Evolutionary conservation across 306 rosid species (phyloP).

Genomic region (Vachellia collinsii): DNA sequence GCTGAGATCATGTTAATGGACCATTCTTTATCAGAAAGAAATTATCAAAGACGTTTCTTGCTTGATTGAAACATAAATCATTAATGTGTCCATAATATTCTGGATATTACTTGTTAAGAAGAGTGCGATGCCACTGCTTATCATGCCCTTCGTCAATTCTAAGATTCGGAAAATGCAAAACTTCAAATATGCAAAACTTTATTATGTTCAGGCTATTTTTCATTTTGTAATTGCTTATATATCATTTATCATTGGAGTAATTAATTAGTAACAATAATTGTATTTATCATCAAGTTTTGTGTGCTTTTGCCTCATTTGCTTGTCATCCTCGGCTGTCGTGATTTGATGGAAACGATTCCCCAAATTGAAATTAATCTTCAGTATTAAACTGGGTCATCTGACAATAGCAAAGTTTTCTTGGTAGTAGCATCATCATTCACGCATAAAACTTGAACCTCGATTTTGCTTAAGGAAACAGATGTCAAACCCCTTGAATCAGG

Average conservation of each 20-base stretch:
- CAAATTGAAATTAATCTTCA: not conserved
- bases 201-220: not conserved
- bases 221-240: not conserved
- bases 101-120: not conserved
- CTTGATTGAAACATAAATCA: constrained; percentile 2
- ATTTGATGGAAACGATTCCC: not conserved
- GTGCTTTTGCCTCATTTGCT: not conserved
- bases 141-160: not conserved
- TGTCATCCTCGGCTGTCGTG: not conserved
- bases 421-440: not conserved
- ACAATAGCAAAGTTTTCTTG: no score
- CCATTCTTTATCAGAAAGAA: not conserved
- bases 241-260: not conserved
- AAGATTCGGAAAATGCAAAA: not conserved
- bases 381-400: not conserved
- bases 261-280: not conserved
- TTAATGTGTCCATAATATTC: not conserved
- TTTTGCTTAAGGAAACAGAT: not conserved
- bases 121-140: not conserved
- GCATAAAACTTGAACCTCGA: not conserved
- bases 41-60: constrained; percentile 5
- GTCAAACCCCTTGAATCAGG: not conserved
- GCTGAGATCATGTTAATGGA: constrained; percentile 1
- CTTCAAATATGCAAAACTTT: not conserved
- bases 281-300: no score